phyloP scores from a whole-genome alignment of 495 filamentous ascomycete genomes.

The Copromyces sp. region DNA sequence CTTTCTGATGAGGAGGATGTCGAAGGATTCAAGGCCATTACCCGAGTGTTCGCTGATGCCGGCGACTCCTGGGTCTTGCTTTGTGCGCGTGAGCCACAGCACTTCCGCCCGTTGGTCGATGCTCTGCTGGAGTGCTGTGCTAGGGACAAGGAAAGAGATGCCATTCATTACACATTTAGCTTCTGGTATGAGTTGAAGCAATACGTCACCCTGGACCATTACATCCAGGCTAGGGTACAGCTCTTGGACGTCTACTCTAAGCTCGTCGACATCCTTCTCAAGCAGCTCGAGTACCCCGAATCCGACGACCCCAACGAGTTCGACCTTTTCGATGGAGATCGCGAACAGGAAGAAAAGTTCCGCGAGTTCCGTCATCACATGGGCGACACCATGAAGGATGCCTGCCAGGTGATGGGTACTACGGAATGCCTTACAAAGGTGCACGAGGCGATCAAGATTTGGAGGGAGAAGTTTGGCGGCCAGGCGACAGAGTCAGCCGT shows the following conservation, averaged over 20 bases:
- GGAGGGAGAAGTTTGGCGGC: conserved; percentile 72
- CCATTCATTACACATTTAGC: conserved; percentile 80
- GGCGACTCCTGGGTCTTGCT: conserved; percentile 90
- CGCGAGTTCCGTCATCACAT: conserved; percentile 91
- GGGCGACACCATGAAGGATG: conserved; percentile 97
- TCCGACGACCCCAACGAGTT: conserved; percentile 59
- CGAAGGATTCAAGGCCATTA: conserved; percentile 82
- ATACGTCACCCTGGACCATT: conserved; percentile 81
- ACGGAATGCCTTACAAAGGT: conserved; percentile 83
- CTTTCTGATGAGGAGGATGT: conserved; percentile 70
- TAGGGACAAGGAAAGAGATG: conserved; percentile 77
- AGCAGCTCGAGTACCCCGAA: conserved; percentile 81
- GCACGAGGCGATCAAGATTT: conserved; percentile 69
- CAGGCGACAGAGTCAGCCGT: conserved; percentile 64
- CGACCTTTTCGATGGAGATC: conserved; percentile 90
- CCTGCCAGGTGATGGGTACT: conserved; percentile 89
- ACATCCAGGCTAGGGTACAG: conserved; percentile 65
- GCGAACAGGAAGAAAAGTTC: conserved; percentile 95
- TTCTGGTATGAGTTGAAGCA: conserved; percentile 99
- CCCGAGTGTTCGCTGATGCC: conserved; percentile 83
- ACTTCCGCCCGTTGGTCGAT: conserved; percentile 83
- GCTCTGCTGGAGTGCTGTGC: conserved; percentile 82
- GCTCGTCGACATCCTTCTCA: conserved; percentile 87
- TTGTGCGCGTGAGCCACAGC: conserved; percentile 68
- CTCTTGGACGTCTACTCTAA: conserved; percentile 72